Evolutionary conservation across 2,329 filamentous ascomycete genomes (phyloP), one percentile per base, ranked within the genome.

Genomic region (Aspergillus pseudonomiae): DNA sequence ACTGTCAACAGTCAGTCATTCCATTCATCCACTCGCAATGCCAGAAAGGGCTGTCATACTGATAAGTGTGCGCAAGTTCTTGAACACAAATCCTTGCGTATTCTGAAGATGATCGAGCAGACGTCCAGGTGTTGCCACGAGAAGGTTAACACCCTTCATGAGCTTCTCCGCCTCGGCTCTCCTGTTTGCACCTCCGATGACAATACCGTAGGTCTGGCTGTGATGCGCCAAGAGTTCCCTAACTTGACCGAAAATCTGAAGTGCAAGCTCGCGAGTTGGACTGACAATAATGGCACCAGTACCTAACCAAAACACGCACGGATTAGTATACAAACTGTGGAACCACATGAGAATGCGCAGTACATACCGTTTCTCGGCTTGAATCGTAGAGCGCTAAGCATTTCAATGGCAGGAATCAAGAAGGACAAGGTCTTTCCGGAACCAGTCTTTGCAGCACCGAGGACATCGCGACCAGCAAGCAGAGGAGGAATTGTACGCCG

Each of bases 381-480:
- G 85, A 97, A 98, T 66, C 91, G 88, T 71, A 99, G 85, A 19
- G 93, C 89, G 75, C 89, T 89, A 65, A 99, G 85, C 89, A 97
- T 96, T 81, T 98, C 95, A 45, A 98, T 86, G 2, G 94, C 94
- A 21, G 95, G 95, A 63, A 98, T 94, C 65, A 99, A 83, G 81
- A 99, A 99, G 3, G 94, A 91, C 65, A 98, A 81, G 0, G 95
- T 99, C 84, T 99, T 99, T 76, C 95, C 95, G 26, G 92, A 96
- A 50, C 94, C 94, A 3, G 94, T 97, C 84, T 98, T 98, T 57
- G 95, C 95, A 36, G 94, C 94, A 72, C 95, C 95, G 52, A 99
- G 86, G 26, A 98, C 92, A 81, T 98, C 94, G 75, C 91, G 89
- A 67, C 95, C 95, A 48, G 94, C 93, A 64, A 98, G 84, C 54